phyloP scores from a whole-genome alignment of 495 filamentous ascomycete species.

The Podospora appendiculata region DNA sequence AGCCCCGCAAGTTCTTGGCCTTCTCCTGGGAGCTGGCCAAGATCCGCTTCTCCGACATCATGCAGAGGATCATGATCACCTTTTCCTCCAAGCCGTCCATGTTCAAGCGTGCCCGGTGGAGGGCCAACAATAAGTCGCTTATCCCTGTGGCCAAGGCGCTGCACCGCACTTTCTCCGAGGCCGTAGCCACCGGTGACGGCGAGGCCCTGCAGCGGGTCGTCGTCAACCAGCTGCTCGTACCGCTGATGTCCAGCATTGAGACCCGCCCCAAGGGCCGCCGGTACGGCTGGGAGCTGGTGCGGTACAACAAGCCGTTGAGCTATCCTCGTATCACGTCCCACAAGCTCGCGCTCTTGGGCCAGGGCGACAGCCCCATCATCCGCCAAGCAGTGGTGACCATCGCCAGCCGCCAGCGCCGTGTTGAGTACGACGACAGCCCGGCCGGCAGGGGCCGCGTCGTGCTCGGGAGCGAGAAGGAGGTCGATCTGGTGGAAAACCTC shows the following conservation, averaged over 20 bases:
- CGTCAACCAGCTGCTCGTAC: slow-evolving; percentile 48
- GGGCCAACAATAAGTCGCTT: slow-evolving; percentile 31
- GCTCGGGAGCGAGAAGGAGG: slow-evolving; percentile 45
- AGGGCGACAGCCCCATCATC: slow-evolving; percentile 26
- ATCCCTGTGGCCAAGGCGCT: slow-evolving; percentile 49
- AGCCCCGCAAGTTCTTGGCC: slow-evolving; percentile 1
- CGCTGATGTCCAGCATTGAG: slow-evolving; percentile 49
- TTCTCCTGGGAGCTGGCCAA: slow-evolving; percentile 13
- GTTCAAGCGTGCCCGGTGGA: slow-evolving; percentile 22
- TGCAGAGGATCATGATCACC: slow-evolving; percentile 6
- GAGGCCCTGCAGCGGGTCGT: slow-evolving; percentile 50
- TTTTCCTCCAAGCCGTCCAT: slow-evolving; percentile 21
- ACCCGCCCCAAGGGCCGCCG: slow-evolving; percentile 38
- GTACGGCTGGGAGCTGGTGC: slow-evolving; percentile 59
- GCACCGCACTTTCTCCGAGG: slow-evolving; percentile 62
- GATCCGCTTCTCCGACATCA: slow-evolving; percentile 1
- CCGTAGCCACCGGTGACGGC: slow-evolving; percentile 60
- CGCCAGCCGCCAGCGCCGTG: slow-evolving; percentile 55
- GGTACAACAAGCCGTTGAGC: slow-evolving; percentile 39
- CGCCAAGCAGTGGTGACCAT: slow-evolving; percentile 72
- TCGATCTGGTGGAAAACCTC: slow-evolving; percentile 68
- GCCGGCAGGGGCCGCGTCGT: slow-evolving; percentile 20
- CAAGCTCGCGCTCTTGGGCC: slow-evolving; percentile 43
- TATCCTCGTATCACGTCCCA: slow-evolving; percentile 55
- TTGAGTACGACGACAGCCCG: slow-evolving; percentile 24